Evolutionary conservation across 176 grass and related monocot species (phyloP), one percentile per base, ranked within the genome.

Genomic region (Aegilops longissima): DNA sequence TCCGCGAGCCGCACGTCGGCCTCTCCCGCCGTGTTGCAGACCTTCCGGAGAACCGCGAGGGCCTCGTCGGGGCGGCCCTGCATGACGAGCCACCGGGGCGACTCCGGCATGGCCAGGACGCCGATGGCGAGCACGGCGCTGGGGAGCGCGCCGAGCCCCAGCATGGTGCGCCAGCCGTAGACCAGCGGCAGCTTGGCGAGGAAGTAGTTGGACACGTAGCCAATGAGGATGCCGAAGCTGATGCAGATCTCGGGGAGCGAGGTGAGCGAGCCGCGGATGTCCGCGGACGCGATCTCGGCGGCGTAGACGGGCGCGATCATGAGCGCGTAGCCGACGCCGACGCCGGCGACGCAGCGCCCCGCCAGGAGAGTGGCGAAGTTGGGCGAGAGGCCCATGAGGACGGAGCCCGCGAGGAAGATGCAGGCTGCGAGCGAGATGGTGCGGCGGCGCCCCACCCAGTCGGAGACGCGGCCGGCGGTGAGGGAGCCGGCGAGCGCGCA

Each of bases 231-330:
- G 78, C 90, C 86, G 62, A 92, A 64, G 61, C 83, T 92, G 86
- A 92, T 92, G 85, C 82, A 92, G 59, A 89, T 89, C 42, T 92
- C 90, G 3, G 90, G 90, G 4, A 92, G 87, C 12, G 90, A 92
- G 8, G 61, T 92, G 31, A 92, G 61, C 16, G 86, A 71, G 21
- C 90, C 82, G 24, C 90, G 86, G 56, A 31, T 31, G 30, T 69
- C 61, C 0, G 90, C 23, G 0, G 90, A 78, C 1, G 86, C 72
- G 14, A 92, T 89, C 90, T 92, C 90, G 13, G 86, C 70, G 21
- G 83, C 83, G 66, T 86, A 92, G 3, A 92, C 82, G 2, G 90
- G 90, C 31, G 90, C 90, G 70, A 92, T 89, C 86, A 92, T 82
- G 52, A 92, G 82, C 5, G 86, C 86, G 90, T 88, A 89, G 4